Conservation (phyloP, 805 yeast genomes). For the Citeromyces nyonsensis region DNA sequence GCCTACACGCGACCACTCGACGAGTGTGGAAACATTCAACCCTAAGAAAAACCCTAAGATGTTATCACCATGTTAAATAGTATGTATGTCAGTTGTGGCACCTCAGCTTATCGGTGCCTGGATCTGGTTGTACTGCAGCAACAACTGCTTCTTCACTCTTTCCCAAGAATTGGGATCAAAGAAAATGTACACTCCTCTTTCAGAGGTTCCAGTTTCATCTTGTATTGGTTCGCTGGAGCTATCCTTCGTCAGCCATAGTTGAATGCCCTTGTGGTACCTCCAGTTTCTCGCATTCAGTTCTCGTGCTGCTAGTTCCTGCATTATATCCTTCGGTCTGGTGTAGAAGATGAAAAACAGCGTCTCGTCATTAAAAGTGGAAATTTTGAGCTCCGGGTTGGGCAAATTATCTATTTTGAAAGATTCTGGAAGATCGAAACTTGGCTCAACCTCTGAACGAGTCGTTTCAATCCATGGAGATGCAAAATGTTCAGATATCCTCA, state of each 20-base stretch:
- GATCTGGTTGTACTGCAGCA: conserved; percentile 25
- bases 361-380: conserved; percentile 67
- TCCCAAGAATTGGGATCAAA: conserved; percentile 97
- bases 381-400: conserved; percentile 17
- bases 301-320: conserved; percentile 88
- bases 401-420: conserved; percentile 21
- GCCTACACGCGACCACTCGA: too few relatives aligned
- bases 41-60: too few relatives aligned
- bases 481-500: conserved; percentile 42
- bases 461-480: conserved; percentile 96
- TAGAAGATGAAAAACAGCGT: conserved; percentile 88
- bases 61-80: too few relatives aligned
- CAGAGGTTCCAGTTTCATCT: conserved; percentile 56
- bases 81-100: too few relatives aligned
- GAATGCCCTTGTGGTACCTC: conserved; percentile 92
- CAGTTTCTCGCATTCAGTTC: conserved; percentile 88
- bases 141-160: conserved; percentile 61
- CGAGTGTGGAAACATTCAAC: too few relatives aligned
- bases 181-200: conserved; percentile 84
- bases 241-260: conserved; percentile 94
- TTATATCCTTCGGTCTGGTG: conserved; percentile 80
- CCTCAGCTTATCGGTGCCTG: too few relatives aligned
- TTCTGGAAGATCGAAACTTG: conserved; percentile 54
- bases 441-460: conserved; percentile 80
- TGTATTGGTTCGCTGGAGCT: conserved; percentile 80